Evolutionary conservation across 169 alveolate genomes (phyloP).

Genomic region (Cryptosporidium meleagridis): DNA sequence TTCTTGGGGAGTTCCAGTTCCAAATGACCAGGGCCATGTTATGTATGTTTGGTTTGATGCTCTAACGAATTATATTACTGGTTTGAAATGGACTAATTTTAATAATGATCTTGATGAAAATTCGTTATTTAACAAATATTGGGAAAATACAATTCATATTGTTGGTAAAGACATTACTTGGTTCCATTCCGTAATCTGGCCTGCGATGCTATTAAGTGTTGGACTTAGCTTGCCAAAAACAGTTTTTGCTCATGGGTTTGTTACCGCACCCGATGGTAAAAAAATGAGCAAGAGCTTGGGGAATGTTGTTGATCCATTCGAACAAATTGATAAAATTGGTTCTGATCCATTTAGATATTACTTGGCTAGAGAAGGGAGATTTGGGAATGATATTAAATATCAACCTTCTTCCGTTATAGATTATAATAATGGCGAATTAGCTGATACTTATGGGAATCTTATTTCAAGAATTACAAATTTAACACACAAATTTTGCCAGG

Average conservation of each 20-base stretch:
- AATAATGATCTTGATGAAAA: slow-evolving; percentile 81
- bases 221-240: slow-evolving; percentile 87
- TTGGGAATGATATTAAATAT: slow-evolving; percentile 84
- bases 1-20: slow-evolving; percentile 93
- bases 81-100: slow-evolving; percentile 76
- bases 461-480: slow-evolving; percentile 84
- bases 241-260: slow-evolving; percentile 93
- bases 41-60: slow-evolving; percentile 98
- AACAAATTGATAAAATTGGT: slow-evolving; percentile 79
- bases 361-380: slow-evolving; percentile 81
- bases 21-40: slow-evolving; percentile 85
- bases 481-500: slow-evolving; percentile 80
- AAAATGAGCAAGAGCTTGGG: slow-evolving; percentile 93
- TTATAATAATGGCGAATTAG: slow-evolving; percentile 84
- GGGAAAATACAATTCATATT: slow-evolving; percentile 84
- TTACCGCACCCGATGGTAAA: slow-evolving; percentile 92
- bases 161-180: slow-evolving; percentile 92
- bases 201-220: slow-evolving; percentile 88
- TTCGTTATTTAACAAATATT: slow-evolving; percentile 77
- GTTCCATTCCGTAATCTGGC: slow-evolving; percentile 93
- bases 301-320: slow-evolving; percentile 87
- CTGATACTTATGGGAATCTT: slow-evolving; percentile 87
- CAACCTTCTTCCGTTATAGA: slow-evolving; percentile 82
- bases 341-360: slow-evolving; percentile 84
- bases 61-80: slow-evolving; percentile 86